Evolutionary conservation across 345 rosid species (phyloP).

Genomic region (Erucastrum elatum): DNA sequence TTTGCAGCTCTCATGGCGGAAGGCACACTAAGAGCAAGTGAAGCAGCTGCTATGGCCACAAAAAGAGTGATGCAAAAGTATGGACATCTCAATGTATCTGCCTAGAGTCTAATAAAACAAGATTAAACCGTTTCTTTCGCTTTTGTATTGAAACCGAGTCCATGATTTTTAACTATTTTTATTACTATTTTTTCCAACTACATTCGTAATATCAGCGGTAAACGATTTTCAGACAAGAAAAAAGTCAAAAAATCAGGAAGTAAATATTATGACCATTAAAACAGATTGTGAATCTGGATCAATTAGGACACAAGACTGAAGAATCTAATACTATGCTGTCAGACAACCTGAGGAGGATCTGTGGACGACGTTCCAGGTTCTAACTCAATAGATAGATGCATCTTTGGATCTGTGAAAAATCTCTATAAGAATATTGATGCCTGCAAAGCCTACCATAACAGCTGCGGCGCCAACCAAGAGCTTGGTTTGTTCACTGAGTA

Average conservation of each 20-base stretch:
- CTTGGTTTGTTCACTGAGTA: constrained; percentile 79
- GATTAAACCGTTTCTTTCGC: not conserved
- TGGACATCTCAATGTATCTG: constrained; percentile 51
- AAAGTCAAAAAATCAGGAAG: not conserved
- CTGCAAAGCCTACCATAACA: constrained; percentile 87
- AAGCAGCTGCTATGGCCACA: constrained; percentile 89
- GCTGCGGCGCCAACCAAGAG: constrained; percentile 76
- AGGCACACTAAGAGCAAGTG: constrained; percentile 81
- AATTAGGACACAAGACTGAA: not conserved
- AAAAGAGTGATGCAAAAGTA: constrained; percentile 89
- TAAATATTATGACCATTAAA: not conserved
- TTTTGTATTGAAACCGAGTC: constrained; percentile 12
- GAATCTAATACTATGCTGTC: constrained; percentile 11
- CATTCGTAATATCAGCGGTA: constrained; percentile 1
- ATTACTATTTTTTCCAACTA: constrained; percentile 4
- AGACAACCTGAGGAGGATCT: constrained; percentile 24
- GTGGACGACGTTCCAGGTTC: constrained; percentile 37
- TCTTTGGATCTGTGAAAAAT: constrained; percentile 49
- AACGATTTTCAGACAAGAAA: constrained; percentile 13
- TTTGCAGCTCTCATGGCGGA: constrained; percentile 80
- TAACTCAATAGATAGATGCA: constrained; percentile 35
- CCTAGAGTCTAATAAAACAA: constrained; percentile 17
- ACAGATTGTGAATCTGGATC: not conserved
- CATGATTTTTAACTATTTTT: not conserved
- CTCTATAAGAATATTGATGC: constrained; percentile 78